Conservation (phyloP, 257 asterid genomes). For the Penstemon eatonii region DNA sequence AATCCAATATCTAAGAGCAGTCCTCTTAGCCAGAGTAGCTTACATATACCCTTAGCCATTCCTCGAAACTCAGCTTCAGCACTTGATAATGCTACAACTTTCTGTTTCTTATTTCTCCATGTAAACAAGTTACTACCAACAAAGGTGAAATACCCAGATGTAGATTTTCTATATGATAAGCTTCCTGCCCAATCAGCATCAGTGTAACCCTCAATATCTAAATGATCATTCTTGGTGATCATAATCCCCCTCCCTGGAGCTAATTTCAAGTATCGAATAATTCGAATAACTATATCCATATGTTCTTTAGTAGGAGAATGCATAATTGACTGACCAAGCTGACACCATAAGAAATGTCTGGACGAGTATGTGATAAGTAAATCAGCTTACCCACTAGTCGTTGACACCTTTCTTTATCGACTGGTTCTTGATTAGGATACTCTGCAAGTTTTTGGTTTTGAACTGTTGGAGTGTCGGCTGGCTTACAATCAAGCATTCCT, state of each 20-base stretch:
- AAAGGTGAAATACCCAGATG: neutral
- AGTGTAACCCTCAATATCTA: too few species aligned
- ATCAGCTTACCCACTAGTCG: slow-evolving; percentile 2
- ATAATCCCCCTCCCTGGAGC: too few species aligned
- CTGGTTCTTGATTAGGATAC: neutral
- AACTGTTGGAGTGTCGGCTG: neutral
- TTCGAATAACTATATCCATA: neutral
- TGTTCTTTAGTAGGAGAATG: neutral
- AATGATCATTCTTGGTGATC: too few species aligned
- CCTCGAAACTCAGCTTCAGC: slow-evolving; percentile 17
- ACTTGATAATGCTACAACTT: neutral
- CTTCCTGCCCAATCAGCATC: neutral
- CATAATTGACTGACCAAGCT: neutral
- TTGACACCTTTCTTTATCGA: neutral
- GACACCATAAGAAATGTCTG: neutral
- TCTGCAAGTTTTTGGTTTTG: neutral
- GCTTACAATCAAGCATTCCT: too few species aligned
- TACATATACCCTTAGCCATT: slow-evolving; percentile 12
- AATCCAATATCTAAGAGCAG: neutral
- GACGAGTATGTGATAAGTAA: neutral
- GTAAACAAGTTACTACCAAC: neutral
- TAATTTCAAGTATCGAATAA: neutral
- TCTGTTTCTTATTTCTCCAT: neutral
- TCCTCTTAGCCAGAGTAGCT: slow-evolving; percentile 1
- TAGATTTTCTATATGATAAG: neutral